These are phyloP conservation scores for Rhodotorula sp. DNA, from an alignment of 1,284 basidiomycete genomes.

Conservation along the genomic window DNA sequence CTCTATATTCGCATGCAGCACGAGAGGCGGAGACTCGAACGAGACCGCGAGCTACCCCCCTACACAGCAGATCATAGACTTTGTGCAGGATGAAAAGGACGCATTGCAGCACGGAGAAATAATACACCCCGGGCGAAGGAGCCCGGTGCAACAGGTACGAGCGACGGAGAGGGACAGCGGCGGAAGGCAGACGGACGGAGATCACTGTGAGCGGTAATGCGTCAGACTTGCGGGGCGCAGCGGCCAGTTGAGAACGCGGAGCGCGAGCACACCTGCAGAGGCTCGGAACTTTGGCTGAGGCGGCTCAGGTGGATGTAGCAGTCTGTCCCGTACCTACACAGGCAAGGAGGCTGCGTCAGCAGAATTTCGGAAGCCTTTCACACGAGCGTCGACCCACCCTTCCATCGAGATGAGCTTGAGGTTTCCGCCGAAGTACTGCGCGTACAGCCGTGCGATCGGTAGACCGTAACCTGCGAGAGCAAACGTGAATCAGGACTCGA, in stretches of 20 bases:
- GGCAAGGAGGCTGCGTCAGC: neutral
- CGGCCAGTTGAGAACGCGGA: neutral
- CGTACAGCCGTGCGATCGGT: slow-evolving; percentile 70
- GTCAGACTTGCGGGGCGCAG: too few relatives aligned
- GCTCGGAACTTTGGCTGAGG: slow-evolving; percentile 35
- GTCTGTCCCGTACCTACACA: slow-evolving; percentile 39
- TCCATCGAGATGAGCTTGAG: slow-evolving; percentile 97
- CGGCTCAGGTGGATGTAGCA: slow-evolving; percentile 39
- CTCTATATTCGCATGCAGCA: neutral
- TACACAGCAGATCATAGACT: too few relatives aligned
- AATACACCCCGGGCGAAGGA: too few relatives aligned
- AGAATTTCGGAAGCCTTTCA: neutral
- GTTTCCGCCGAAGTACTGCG: slow-evolving; percentile 95
- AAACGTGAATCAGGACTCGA: neutral
- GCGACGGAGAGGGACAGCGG: too few relatives aligned
- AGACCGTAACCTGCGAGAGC: slow-evolving; percentile 68
- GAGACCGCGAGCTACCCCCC: too few relatives aligned
- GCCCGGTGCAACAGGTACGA: too few relatives aligned
- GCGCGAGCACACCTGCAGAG: slow-evolving; percentile 24
- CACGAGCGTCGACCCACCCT: slow-evolving; percentile 65
- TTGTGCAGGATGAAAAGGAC: too few relatives aligned
- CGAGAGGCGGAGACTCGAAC: neutral
- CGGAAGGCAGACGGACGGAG: too few relatives aligned
- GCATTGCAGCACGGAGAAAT: too few relatives aligned
- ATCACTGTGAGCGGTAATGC: too few relatives aligned